Percentiles rank a stretch among this genome's conserved stretches.
Evolutionary conservation across 371 early-diverging fungal genomes (phyloP).

Genomic region (Nematocida ausubeli): DNA sequence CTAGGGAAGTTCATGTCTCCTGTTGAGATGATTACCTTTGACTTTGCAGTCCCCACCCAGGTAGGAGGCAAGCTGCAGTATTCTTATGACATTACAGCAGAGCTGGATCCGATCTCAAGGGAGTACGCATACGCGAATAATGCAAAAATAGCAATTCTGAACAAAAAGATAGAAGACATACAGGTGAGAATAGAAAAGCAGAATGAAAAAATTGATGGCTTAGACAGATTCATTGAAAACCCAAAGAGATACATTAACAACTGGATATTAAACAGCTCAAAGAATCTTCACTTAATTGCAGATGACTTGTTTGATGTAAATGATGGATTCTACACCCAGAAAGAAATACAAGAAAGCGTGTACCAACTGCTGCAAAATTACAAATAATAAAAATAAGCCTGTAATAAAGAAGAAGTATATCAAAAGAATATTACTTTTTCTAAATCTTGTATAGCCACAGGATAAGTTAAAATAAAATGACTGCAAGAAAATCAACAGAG

Average conservation of each 20-base stretch:
- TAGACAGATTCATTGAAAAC: slow-evolving; percentile 59
- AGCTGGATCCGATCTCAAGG: slow-evolving; percentile 62
- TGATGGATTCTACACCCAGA: slow-evolving; percentile 58
- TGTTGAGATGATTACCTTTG: slow-evolving; percentile 54
- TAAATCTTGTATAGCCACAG: too few species aligned
- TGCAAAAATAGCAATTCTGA: slow-evolving; percentile 58
- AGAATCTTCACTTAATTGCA: slow-evolving; percentile 49
- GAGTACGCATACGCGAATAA: slow-evolving; percentile 57
- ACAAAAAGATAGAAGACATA: slow-evolving; percentile 65
- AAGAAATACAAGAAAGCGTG: slow-evolving; percentile 63
- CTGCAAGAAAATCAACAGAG: too few species aligned
- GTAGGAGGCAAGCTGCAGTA: slow-evolving; percentile 7
- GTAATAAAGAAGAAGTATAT: too few species aligned
- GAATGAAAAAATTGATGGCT: slow-evolving; percentile 39
- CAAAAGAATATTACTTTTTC: too few species aligned
- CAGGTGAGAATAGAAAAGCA: slow-evolving; percentile 55
- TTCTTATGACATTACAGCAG: slow-evolving; percentile 63
- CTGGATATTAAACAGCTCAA: slow-evolving; percentile 60
- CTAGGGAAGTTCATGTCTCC: slow-evolving; percentile 42
- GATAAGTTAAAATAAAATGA: too few species aligned
- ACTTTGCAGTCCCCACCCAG: slow-evolving; percentile 52
- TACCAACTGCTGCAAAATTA: slow-evolving; percentile 62
- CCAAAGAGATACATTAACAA: slow-evolving; percentile 65
- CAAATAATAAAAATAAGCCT: too few species aligned
- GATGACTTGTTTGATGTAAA: slow-evolving; percentile 57